Conservation (phyloP, 805 yeast genomes). For the Ogataea siamensis region DNA sequence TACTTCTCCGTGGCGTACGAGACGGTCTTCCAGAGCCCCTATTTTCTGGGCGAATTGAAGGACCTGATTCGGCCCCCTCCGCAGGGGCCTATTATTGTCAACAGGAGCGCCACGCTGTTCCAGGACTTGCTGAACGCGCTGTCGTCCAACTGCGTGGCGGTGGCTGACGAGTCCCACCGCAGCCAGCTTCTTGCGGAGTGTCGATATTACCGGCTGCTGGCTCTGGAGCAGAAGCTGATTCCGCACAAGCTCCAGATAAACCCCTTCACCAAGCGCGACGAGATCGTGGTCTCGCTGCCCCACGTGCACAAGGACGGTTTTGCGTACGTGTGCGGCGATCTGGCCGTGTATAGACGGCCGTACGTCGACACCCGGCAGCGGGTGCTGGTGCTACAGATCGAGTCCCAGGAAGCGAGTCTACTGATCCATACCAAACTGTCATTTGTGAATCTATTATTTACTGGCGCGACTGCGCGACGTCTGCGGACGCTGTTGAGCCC, state of each 20-base stretch:
- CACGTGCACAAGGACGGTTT: constrained; percentile 45
- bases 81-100: constrained; percentile 51
- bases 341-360: constrained; percentile 44
- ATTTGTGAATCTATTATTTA: constrained; percentile 24
- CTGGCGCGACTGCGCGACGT: constrained; percentile 29
- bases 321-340: constrained; percentile 20
- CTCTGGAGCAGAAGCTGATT: constrained; percentile 69
- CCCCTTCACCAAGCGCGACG: constrained; percentile 51
- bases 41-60: constrained; percentile 35
- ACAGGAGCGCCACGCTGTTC: constrained; percentile 55
- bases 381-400: constrained; percentile 43
- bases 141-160: constrained; percentile 50
- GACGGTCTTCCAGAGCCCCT: constrained; percentile 49
- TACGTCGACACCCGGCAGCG: constrained; percentile 39
- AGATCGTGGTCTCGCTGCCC: constrained; percentile 50
- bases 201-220: constrained; percentile 70
- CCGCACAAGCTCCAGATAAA: constrained; percentile 49
- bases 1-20: constrained; percentile 65
- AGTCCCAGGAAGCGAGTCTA: constrained; percentile 31
- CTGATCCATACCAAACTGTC: constrained; percentile 33
- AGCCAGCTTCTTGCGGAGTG: constrained; percentile 63
- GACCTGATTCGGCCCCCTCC: constrained; percentile 77
- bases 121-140: constrained; percentile 52
- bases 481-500: constrained; percentile 20
- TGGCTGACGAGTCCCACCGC: constrained; percentile 55